Conservation (phyloP, 2,329 filamentous ascomycete genomes). For the Trichoderma harzianum region DNA sequence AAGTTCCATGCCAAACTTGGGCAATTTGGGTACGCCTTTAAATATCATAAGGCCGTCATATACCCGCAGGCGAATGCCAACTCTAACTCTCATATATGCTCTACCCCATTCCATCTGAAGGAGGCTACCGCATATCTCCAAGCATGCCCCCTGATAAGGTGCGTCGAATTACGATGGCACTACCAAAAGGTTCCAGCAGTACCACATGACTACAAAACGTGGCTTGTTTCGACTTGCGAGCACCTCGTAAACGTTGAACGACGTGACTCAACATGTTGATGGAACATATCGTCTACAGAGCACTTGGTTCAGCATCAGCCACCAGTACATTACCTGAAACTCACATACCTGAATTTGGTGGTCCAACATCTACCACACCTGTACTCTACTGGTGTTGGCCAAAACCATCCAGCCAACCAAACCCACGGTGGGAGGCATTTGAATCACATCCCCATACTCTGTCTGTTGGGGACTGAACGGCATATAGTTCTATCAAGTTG, state of each 20-base stretch:
- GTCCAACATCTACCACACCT: not conserved
- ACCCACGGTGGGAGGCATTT: not conserved
- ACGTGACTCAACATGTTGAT: not conserved
- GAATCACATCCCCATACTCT: not conserved
- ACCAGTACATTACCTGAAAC: not conserved
- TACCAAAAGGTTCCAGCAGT: not conserved
- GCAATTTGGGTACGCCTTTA: not conserved
- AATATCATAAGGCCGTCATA: not conserved
- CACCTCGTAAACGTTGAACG: not conserved
- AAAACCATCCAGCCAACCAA: not conserved
- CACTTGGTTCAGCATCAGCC: not conserved
- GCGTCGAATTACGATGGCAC: not conserved
- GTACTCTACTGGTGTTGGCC: not conserved
- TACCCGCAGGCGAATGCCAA: not conserved
- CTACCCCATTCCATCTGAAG: not conserved
- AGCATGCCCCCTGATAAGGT: not conserved
- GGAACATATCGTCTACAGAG: not conserved
- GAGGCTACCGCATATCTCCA: not conserved
- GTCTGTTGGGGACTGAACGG: not conserved
- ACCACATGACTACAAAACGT: not conserved
- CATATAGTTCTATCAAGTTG: not conserved
- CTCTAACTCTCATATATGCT: not conserved
- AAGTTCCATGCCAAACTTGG: not conserved
- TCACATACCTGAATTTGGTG: not conserved
- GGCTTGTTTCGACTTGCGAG: constrained; percentile 2